Evolutionary conservation across 768 basidiomycete genomes (phyloP), one percentile per base, ranked within the genome.

Genomic region (Cubamyces lactineus): DNA sequence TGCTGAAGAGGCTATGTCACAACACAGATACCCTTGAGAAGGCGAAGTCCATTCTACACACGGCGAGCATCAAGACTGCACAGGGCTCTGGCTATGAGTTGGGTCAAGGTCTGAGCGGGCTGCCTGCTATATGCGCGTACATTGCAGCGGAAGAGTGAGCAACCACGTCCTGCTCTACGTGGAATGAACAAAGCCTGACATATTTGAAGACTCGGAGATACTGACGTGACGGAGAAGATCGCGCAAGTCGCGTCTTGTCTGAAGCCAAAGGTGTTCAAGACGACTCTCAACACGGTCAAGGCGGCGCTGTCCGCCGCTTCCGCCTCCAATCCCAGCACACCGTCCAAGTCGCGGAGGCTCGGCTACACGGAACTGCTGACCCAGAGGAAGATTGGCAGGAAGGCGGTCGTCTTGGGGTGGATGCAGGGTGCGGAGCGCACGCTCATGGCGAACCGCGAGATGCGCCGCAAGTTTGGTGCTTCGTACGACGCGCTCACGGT

Each of bases 11-110:
- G 28, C 58, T 79, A 34, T 76, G 76, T 43, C 52, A 62, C n/a
- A 65, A 74, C 7, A 61, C 48, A 7, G 78, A 80, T 42, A 80
- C 79, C 5, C 56, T 76, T 2, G 61, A 67, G 3, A 66, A 72
- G 56, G 74, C 81, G 1, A 71, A 67, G 17, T 62, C 61, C 0
- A 64, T 84, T 5, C 54, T 81, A 2, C 72, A 76, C 13, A 61
- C 71, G 2, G 80, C 79, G 1, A 72, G 75, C 47, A 66, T 75
- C 4, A 80, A 74, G 64, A 84, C 83, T 15, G 75, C 70, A 1
- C 78, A 75, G 16, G 83, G 84, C n/a, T 81, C 83, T 8, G 84
- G 84, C 6, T 76, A 76, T 55, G 74, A 79, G 19, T 61, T 84
- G 3, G 75, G 78, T 3, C 62, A 77, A 21, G 73, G 72, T 15